Evolutionary conservation across 805 yeast genomes (phyloP).

Genomic region (Nakazawaea siamensis): DNA sequence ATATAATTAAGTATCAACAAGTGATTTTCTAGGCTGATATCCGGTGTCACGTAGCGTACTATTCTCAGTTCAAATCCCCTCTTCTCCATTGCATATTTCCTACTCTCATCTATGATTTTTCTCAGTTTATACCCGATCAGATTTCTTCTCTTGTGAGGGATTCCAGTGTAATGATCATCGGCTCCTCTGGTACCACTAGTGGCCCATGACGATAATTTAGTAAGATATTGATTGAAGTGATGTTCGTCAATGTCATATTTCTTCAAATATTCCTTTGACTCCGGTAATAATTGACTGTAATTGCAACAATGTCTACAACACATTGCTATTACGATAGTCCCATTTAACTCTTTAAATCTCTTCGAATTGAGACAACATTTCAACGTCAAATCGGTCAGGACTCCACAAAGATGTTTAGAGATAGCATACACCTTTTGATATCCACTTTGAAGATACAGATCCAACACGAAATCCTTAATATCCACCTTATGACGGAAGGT

Average conservation of each 20-base stretch:
- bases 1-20: constrained; percentile 28
- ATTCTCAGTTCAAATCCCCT: constrained; percentile 37
- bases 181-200: constrained; percentile 53
- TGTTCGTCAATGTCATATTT: constrained; percentile 21
- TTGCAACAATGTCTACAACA: constrained; percentile 86
- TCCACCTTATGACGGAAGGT: constrained; percentile 59
- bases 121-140: constrained; percentile 61
- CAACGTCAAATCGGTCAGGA: constrained; percentile 83
- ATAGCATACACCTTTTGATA: constrained; percentile 39
- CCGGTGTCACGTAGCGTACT: constrained; percentile 48
- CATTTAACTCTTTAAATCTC: constrained; percentile 9
- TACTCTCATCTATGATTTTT: constrained; percentile 65
- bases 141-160: constrained; percentile 42
- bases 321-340: constrained; percentile 77
- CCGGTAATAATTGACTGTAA: constrained; percentile 43
- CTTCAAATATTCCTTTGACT: constrained; percentile 32
- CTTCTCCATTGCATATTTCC: constrained; percentile 39
- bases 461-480: constrained; percentile 65
- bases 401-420: constrained; percentile 90
- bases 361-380: constrained; percentile 30
- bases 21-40: constrained; percentile 64
- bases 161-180: constrained; percentile 39
- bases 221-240: constrained; percentile 30
- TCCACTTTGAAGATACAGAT: constrained; percentile 32
- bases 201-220: constrained; percentile 81